Evolutionary conservation across 805 yeast species (phyloP).

Genomic region (Deakozyma indianensis): DNA sequence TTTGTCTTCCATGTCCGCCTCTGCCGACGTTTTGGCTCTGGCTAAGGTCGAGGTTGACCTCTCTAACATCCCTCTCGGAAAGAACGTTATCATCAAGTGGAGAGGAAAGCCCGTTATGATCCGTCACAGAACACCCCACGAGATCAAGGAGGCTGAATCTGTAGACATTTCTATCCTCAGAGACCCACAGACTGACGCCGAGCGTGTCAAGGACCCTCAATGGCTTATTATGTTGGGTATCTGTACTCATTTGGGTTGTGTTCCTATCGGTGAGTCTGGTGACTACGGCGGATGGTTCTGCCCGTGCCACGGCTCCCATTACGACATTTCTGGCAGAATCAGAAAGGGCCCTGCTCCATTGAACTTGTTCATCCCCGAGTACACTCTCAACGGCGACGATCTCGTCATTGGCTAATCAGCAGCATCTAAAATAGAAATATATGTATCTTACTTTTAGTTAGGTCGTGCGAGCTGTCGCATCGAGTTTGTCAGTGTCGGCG

Average conservation of each 20-base stretch:
- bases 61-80: constrained; percentile 89
- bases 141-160: constrained; percentile 85
- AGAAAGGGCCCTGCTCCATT: constrained; percentile 99
- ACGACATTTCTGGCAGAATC: constrained; percentile 99
- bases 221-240: constrained; percentile 99
- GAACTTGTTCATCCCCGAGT: constrained; percentile 91
- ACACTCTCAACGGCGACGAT: constrained; percentile 74
- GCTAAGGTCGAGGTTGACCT: constrained; percentile 98
- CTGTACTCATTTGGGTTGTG: constrained; percentile 99
- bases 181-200: constrained; percentile 88
- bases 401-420: constrained; percentile 67
- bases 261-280: constrained; percentile 99
- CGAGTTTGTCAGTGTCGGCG: no score
- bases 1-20: constrained; percentile 87
- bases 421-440: background rate
- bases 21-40: constrained; percentile 98
- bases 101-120: constrained; percentile 99
- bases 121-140: constrained; percentile 92
- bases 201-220: constrained; percentile 92
- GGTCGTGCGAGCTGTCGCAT: no score
- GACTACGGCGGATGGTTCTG: constrained; percentile 99
- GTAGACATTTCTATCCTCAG: constrained; percentile 68
- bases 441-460: background rate
- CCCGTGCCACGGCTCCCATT: constrained; percentile 99
- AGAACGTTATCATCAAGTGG: constrained; percentile 97